Evolutionary conservation across 2,329 filamentous ascomycete species (phyloP).

Genomic region (Dissoconium aciculare): DNA sequence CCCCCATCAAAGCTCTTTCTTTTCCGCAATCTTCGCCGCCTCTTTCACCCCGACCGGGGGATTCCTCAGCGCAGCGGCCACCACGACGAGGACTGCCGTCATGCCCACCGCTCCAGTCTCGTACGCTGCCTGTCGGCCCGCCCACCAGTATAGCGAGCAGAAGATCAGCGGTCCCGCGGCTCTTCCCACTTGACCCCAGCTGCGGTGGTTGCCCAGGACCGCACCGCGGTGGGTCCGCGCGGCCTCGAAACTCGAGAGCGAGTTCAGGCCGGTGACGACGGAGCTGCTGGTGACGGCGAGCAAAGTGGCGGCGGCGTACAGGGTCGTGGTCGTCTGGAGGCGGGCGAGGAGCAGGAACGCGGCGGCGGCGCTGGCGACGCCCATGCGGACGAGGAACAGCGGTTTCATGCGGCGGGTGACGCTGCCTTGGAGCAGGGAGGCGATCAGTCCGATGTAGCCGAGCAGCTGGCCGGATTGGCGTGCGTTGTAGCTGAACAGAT

Average conservation of each 20-base stretch:
- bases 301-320: slow-evolving; percentile 71
- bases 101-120: slow-evolving; percentile 67
- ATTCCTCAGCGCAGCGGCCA: slow-evolving; percentile 56
- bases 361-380: slow-evolving; percentile 59
- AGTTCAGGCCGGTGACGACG: slow-evolving; percentile 86
- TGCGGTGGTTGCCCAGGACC: slow-evolving; percentile 70
- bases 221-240: slow-evolving; percentile 63
- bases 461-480: slow-evolving; percentile 71
- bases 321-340: slow-evolving; percentile 48
- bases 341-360: slow-evolving; percentile 69
- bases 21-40: not conserved
- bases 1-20: too few species aligned
- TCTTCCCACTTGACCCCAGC: slow-evolving; percentile 71
- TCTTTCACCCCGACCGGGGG: slow-evolving; percentile 33
- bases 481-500: slow-evolving; percentile 71
- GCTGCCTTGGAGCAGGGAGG: slow-evolving; percentile 84
- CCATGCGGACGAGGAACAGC: slow-evolving; percentile 61
- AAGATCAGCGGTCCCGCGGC: slow-evolving; percentile 80
- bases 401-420: slow-evolving; percentile 75
- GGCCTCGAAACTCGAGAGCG: slow-evolving; percentile 81
- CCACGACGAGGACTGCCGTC: slow-evolving; percentile 53
- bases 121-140: slow-evolving; percentile 75
- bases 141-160: slow-evolving; percentile 97
- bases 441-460: slow-evolving; percentile 80
- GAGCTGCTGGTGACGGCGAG: slow-evolving; percentile 85